Evolutionary conservation across 768 basidiomycete genomes (phyloP), one percentile per base, ranked within the genome.

Genomic region (Mycena latifolia): DNA sequence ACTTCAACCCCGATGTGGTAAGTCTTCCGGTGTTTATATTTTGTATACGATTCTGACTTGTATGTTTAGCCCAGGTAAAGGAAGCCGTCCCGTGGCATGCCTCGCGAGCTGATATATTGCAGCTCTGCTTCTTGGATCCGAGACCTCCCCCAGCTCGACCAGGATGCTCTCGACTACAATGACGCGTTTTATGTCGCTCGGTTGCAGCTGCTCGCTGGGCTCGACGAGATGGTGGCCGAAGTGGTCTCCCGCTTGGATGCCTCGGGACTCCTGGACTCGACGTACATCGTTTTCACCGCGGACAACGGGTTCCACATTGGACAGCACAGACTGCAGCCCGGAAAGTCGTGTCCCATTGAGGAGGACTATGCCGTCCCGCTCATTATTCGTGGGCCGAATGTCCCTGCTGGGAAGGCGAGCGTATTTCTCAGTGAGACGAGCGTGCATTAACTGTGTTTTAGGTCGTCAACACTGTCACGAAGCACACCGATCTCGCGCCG

Each of bases 271-370:
- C 24, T 56, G 4, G 39, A 43, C 2, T 43, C 39, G n/a, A 56
- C 55, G 1, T 45, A 56, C 43, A 56, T 56, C 28, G 43, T 56
- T 17, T 56, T 43, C 43, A 45, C 55, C 0, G 29, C 55, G 27
- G 55, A 56, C 55, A 56, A 56, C 20, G 41, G 55, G 41, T 56
- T 20, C 55, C 55, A 56, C 27, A 43, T 56, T 10, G 55, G 55
- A 18, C 55, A 46, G 55, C 43, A 56, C 55, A 31, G 55, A 31
- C 27, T 56, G 18, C 55, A 43, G 55, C 43, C 55, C 7, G 55
- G 55, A 10, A 45, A 56, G 18, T 28, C 41, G 18, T 58, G 56
- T 39, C 45, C 56, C 5, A 46, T 46, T 29, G 56, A 58, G 56
- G 46, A 46, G 29, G 56, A 58, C 56, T 24, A 46, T 22, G 14